phyloP scores from a whole-genome alignment of 345 rosid genomes.

The Zanthoxylum bungeanum region DNA sequence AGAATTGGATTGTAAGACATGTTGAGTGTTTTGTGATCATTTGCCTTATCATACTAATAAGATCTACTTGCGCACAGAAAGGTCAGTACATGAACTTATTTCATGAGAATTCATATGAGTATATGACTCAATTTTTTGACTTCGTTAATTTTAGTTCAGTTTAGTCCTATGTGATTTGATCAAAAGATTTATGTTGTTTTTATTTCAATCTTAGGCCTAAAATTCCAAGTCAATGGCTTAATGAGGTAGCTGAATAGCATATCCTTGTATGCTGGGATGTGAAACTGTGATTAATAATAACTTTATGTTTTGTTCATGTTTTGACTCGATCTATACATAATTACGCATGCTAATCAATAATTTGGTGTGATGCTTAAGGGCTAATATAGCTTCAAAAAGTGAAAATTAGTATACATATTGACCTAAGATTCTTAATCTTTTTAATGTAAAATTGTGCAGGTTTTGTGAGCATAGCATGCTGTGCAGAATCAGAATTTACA shows the following conservation, averaged over 20 bases:
- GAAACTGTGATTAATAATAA: neutral
- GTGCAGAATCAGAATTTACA: slow-evolving; percentile 30
- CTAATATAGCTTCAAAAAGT: neutral
- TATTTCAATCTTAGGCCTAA: neutral
- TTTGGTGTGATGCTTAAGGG: neutral
- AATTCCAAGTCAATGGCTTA: neutral
- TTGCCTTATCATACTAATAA: slow-evolving; percentile 32
- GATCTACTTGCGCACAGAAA: slow-evolving; percentile 35
- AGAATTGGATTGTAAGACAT: slow-evolving; percentile 19
- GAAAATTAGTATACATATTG: neutral
- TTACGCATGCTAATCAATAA: neutral
- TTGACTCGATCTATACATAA: neutral
- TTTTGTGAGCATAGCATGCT: slow-evolving; percentile 55
- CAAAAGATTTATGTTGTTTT: neutral
- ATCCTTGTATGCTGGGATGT: neutral
- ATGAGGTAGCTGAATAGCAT: no score
- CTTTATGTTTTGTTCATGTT: neutral
- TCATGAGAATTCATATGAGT: neutral
- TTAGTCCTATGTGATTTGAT: neutral
- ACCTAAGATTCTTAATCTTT: neutral
- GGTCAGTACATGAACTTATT: slow-evolving; percentile 28
- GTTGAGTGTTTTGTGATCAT: slow-evolving; percentile 12
- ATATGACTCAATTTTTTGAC: neutral
- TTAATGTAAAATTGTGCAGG: slow-evolving; percentile 32
- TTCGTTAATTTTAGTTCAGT: neutral